Conservation (phyloP, 2,329 filamentous ascomycete genomes). For the Alternaria ethzedia region DNA sequence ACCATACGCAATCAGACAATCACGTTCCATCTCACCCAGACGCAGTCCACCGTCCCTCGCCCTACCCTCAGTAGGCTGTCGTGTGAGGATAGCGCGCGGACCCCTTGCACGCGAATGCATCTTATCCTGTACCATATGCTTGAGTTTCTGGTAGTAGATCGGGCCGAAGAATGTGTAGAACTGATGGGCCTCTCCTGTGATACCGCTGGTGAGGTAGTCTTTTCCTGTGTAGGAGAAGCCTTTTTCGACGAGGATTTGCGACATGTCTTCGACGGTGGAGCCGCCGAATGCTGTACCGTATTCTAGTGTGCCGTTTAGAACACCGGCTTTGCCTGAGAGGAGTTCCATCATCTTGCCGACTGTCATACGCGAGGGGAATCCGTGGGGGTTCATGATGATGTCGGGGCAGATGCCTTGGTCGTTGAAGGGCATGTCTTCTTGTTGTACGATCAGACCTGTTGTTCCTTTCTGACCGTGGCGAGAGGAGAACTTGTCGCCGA, state of each 20-base stretch:
- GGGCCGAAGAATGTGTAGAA: conserved; percentile 98
- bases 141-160: conserved; percentile 99
- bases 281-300: conserved; percentile 89
- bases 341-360: conserved; percentile 98
- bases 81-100: conserved; percentile 87
- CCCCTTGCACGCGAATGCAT: conserved; percentile 96
- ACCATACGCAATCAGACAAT: conserved; percentile 96
- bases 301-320: conserved; percentile 82
- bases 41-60: conserved; percentile 90
- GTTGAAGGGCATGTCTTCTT: conserved; percentile 96
- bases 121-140: conserved; percentile 99
- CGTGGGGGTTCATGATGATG: conserved; percentile 99
- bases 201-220: conserved; percentile 92
- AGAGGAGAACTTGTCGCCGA: conserved; percentile 98
- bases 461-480: conserved; percentile 98
- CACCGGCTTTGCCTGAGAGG: conserved; percentile 89
- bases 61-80: conserved; percentile 94
- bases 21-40: conserved; percentile 97
- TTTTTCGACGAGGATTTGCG: conserved; percentile 78
- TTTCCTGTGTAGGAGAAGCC: conserved; percentile 98
- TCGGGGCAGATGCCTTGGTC: conserved; percentile 91
- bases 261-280: conserved; percentile 88
- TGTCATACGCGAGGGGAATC: conserved; percentile 99
- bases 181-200: conserved; percentile 91
- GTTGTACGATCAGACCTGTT: conserved; percentile 93